Evolutionary conservation across 768 basidiomycete genomes (phyloP), one percentile per base, ranked within the genome.

Genomic region (Xerocomellus intermedius): DNA sequence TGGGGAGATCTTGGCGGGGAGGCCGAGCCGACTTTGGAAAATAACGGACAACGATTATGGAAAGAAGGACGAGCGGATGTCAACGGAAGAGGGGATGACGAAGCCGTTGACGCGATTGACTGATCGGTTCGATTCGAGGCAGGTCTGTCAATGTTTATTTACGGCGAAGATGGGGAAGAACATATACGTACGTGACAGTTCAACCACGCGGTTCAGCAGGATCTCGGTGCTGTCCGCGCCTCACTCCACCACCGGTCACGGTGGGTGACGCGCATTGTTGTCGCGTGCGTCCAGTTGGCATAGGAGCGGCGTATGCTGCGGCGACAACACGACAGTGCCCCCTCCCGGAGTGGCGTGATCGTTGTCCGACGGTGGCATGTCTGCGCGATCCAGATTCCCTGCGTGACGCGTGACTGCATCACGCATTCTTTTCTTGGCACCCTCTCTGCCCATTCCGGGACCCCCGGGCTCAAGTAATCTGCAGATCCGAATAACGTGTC

Each of bases 401-500:
- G 2, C 42, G 69, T 69, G 65, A 65, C 68, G 10, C 39, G 57
- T 61, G 54, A 66, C 55, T 5, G 26, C 2, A 24, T 55, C 42
- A 56, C 53, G 28, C 54, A 41, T 55, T 42, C 52, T 51, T 48
- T 58, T 63, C 56, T 60, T 36, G 52, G 56, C 50, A 48, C 2
- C 14, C 28, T 30, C 33, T 59, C 39, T 65, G 39, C 26, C 56
- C 49, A 60, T 57, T 56, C 48, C 22, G 50, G 54, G 55, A 26
- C 42, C 48, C 16, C 54, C 60, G 47, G 48, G 26, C 48, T 33
- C 43, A 30, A 47, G 36, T 39, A 50, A 69, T 71, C 65, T 69
- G 69, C 63, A 70, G 69, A 70, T 70, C 69, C 61, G 67, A 58
- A 60, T 64, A 69, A 69, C 65, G 57, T 67, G 62, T 66, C 49